phyloP scores from a whole-genome alignment of 192 early-diverging fungal species.

The Coemansia sp. region DNA sequence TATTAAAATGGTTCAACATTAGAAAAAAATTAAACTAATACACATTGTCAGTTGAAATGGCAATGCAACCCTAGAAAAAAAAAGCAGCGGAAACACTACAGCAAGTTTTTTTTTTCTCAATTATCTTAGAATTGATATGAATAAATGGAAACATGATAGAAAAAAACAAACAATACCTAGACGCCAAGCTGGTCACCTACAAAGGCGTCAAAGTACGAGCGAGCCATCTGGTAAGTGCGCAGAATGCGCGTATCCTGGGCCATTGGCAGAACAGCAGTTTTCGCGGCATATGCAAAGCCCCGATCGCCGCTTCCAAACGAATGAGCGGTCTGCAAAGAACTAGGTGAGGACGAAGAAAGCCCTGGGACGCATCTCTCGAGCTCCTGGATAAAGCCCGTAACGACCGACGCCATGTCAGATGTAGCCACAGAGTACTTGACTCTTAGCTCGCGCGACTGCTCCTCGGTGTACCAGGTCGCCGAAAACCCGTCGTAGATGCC shows the following conservation, averaged over 20 bases:
- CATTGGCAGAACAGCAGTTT: slow-evolving; percentile 24
- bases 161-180: background rate
- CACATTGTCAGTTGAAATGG: no score
- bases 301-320: background rate
- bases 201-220: slow-evolving; percentile 45
- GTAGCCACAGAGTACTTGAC: slow-evolving; percentile 42
- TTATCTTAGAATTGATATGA: background rate
- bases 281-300: background rate
- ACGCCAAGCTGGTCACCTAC: slow-evolving; percentile 24
- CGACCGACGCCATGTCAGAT: slow-evolving; percentile 38
- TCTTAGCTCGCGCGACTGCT: slow-evolving; percentile 22
- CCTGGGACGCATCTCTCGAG: slow-evolving; percentile 7
- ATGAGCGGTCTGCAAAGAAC: background rate
- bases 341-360: background rate
- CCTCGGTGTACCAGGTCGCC: slow-evolving; percentile 19
- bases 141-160: background rate
- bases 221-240: slow-evolving; percentile 41
- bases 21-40: no score
- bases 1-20: no score
- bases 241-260: slow-evolving; percentile 41
- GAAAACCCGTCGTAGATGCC: slow-evolving; percentile 31
- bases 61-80: no score
- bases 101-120: no score
- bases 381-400: slow-evolving; percentile 29
- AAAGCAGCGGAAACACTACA: no score